phyloP scores from a whole-genome alignment of 805 yeast genomes.

The Zygosaccharomyces gambellarensis region DNA sequence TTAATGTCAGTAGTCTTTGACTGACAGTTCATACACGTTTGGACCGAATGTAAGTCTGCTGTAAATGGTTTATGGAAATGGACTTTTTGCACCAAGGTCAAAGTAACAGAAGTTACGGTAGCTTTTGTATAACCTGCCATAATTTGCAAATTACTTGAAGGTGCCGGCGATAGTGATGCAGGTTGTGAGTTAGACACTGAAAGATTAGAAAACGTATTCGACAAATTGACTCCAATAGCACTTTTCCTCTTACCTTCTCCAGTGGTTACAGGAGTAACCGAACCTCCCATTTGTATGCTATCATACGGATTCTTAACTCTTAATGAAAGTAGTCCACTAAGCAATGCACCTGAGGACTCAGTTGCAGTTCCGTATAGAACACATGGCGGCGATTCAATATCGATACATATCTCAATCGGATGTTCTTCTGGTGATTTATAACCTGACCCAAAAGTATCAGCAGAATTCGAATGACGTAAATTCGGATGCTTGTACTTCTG shows the following conservation, averaged over 20 bases:
- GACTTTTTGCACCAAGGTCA: constrained; percentile 69
- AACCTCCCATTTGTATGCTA: constrained; percentile 10
- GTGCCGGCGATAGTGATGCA: constrained; percentile 11
- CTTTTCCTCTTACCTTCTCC: constrained; percentile 16
- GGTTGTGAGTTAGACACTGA: constrained; percentile 11
- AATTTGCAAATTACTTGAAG: constrained; percentile 27
- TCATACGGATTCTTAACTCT: constrained; percentile 40
- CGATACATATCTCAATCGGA: constrained; percentile 49
- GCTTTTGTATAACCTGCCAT: constrained; percentile 40
- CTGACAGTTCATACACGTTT: constrained; percentile 56
- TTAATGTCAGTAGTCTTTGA: constrained; percentile 59
- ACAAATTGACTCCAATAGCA: constrained; percentile 15
- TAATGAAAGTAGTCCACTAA: constrained; percentile 72
- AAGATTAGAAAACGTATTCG: constrained; percentile 24
- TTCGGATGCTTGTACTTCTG: constrained; percentile 2
- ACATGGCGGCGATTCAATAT: constrained; percentile 87
- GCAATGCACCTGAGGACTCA: constrained; percentile 79
- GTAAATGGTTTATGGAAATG: constrained; percentile 62
- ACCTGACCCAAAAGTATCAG: constrained; percentile 2
- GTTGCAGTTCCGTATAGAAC: constrained; percentile 73
- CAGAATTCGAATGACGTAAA: background rate
- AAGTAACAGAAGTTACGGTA: constrained; percentile 51
- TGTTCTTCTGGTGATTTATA: constrained; percentile 18
- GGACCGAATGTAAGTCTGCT: constrained; percentile 46
- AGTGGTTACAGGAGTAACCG: constrained; percentile 18